Base-by-base conservation (phyloP, 306 rosid genomes). In the Mucuna pruriens region DNA sequence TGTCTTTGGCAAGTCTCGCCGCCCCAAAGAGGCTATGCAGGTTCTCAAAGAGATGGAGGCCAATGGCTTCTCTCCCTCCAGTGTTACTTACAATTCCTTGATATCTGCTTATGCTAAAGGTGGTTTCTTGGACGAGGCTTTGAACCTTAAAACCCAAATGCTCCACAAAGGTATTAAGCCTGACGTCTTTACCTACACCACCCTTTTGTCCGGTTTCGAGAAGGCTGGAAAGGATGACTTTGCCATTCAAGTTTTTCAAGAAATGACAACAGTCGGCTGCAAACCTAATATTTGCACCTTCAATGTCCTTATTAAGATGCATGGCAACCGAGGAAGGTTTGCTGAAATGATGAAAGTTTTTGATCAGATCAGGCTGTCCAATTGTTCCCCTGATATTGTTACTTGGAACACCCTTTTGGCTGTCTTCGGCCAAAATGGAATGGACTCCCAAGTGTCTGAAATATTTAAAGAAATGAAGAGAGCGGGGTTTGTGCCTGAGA, bases 331-430 rank as follows among this genome's bases (percentile, higher is more conserved):
- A 49, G 97, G 97, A 15, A 95, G 86, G 34, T 95, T 95, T 73
- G 83, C 62, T 2, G 95, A 95, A 39, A 95, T 95, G 99, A 95
- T 93, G 99, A 87, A 88, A 33, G 90, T 93, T 19, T 91, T 95
- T 57, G 97, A 90, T 48, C 94, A 93, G 82, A 89, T 93, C 58
- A 89, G 87, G 82, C 55, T 25, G 17, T 89, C 86, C 83, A 85
- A 80, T 48, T 93, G 92, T 72, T 72, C 80, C 40, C 97, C 99
- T 7, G 95, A 93, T 80, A 91, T 95, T 85, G 99, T 91, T 81
- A 93, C 97, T 62, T 95, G 99, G 97, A 95, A 95, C 86, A 89
- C 97, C 13, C 95, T 95, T 66, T 79, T 95, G 85, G 91, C 97
- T 1, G 99, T 95, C 42, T 95, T 93, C 86, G 99, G 99, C 72